Evolutionary conservation across 2,329 filamentous ascomycete species (phyloP).

Genomic region (Colletotrichum simmondsii): DNA sequence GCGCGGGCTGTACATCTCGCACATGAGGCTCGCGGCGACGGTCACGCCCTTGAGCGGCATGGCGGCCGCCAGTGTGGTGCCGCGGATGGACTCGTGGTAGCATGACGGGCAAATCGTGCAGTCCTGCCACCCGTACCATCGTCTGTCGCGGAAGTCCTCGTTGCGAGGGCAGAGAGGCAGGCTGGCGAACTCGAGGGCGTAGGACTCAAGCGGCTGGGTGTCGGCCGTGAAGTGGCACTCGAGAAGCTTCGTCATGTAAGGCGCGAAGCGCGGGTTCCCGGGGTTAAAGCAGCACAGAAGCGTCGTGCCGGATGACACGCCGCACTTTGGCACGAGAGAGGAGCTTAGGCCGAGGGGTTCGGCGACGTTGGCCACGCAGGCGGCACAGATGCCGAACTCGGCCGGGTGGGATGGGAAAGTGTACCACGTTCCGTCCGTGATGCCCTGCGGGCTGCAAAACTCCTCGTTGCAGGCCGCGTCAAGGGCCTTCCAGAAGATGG

Average conservation of each 20-base stretch:
- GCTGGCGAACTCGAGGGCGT: conserved; percentile 42
- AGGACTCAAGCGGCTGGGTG: conserved; percentile 40
- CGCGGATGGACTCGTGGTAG: conserved; percentile 45
- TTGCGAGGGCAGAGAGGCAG: conserved; percentile 43
- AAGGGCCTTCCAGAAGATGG: conserved; percentile 47
- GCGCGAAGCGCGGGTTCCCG: conserved; percentile 40
- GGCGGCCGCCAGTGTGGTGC: conserved; percentile 39
- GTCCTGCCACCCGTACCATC: conserved; percentile 50
- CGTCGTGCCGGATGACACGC: conserved; percentile 30
- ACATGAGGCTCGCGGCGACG: conserved; percentile 41
- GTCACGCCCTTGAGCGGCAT: conserved; percentile 42
- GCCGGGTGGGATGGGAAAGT: conserved; percentile 44
- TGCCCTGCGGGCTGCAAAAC: conserved; percentile 44
- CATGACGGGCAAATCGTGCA: conserved; percentile 50
- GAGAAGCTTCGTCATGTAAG: conserved; percentile 38
- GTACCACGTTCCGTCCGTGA: conserved; percentile 45
- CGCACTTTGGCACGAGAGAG: conserved; percentile 43
- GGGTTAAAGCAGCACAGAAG: conserved; percentile 48
- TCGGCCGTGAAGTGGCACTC: conserved; percentile 44
- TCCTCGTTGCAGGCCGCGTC: conserved; percentile 41
- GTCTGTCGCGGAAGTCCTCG: conserved; percentile 34
- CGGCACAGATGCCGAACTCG: conserved; percentile 48
- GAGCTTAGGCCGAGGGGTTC: conserved; percentile 42
- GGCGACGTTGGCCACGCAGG: conserved; percentile 46
- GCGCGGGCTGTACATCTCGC: conserved; percentile 50